Evolutionary conservation across 257 asterid genomes (phyloP), one percentile per base, ranked within the genome.

Genomic region (Gentiana straminea): DNA sequence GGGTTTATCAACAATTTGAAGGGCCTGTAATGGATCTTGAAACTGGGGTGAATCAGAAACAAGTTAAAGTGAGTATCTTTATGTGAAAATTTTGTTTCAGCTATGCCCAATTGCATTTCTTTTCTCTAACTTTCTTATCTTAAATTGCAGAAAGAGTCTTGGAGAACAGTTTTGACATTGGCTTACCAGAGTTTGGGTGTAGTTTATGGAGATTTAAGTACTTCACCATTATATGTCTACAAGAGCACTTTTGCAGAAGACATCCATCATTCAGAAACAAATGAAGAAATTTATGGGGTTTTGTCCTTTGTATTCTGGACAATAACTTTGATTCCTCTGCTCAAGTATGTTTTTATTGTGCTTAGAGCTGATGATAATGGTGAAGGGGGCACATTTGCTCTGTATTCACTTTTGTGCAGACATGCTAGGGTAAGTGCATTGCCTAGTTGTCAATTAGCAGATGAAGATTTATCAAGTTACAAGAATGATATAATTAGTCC

Each of bases 381-480:
- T 33, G 96, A 88, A 79, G 96, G 96, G 12, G 96, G 96, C 63
- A 88, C 96, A 45, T 88, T 88, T 82, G 96, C 96, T 13, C 66
- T 88, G 60, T 88, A 88, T 75, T 80, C 96, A 53, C 80, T 88
- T 37, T 59, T 88, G 7, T 88, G 96, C 62, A 74, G 96, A 61
- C 90, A 84, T 74, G 94, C 94, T 55, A 79, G 79, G 55, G 87
- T 84, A 13, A 84, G 74, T 74, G 71, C 94, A 52, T 67, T 88
- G 78, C 96, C 93, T 34, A 84, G 82, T 84, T 72, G 79, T 11
- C 96, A 88, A 55, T 71, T 81, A 61, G 89, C 80, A 2, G 94
- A 88, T 66, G 96, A 88, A 71, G 84, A 88, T 63, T 77, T 88
- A 39, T 82, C 88, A 4, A 47, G 70, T 51, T 84, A 88, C 58